Evolutionary conservation across 2,329 filamentous ascomycete species (phyloP), one percentile per base, ranked within the genome.

Genomic region (Neophaeococcomyces aloes): DNA sequence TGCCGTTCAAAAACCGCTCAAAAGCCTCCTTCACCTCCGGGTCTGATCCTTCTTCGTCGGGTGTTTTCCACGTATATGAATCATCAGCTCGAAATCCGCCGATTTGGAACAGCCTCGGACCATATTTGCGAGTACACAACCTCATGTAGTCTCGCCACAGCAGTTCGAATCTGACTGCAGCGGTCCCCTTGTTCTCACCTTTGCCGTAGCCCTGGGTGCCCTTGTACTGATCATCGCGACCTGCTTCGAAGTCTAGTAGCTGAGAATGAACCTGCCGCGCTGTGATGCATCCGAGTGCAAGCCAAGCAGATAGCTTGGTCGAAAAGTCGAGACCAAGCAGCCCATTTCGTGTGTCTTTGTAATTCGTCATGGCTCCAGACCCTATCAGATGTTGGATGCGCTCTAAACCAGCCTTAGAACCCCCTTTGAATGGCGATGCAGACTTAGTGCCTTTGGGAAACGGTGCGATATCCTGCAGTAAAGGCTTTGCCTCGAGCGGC

Each of bases 81-180:
- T 64, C 61, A 33, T 69, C 67, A 18, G 68, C 59, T 13, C 74
- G 72, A 52, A 86, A 85, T 0, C 85, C 84, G 3, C 71, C 68
- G 1, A 80, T 61, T 10, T 66, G 64, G 58, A 86, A 89, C 3
- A 89, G 70, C 17, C 73, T 74, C 13, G 61, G 57, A 0, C 75
- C 74, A 49, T 83, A 86, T 54, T 88, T 88, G 25, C 72, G 71
- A 4, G 77, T 79, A 57, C 81, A 86, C 0, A 89, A 71, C 1
- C 81, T 72, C 79, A 89, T 86, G 56, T 88, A 89, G 55, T 89
- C 85, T 31, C 84, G 68, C 83, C 81, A 86, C 0, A 89, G 61
- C 0, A 91, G 66, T 56, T 89, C 83, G 44, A 84, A 80, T 0
- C 84, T 75, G 1, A 89, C 72, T 0, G 70, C 74, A 27, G 73